Evolutionary conservation across 805 yeast genomes (phyloP), one percentile per base, ranked within the genome.

Genomic region (Pichia scutulata): DNA sequence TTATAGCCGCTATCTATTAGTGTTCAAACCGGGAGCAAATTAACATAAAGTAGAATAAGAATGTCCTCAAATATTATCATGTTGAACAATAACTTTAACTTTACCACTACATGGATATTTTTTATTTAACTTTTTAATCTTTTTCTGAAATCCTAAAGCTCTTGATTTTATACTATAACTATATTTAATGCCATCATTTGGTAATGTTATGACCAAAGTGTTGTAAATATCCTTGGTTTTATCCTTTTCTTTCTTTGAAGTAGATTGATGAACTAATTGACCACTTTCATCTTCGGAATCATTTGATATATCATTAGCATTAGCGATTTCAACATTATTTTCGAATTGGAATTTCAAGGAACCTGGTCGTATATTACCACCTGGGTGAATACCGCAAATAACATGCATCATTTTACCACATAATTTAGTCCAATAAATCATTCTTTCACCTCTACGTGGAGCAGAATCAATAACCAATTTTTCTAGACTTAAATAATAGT

Each of bases 341-440:
- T 59, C 65, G 55, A 63, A 70, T 60, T 70, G 71, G 66, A 74
- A 79, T 52, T 69, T 70, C 60, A 74, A 75, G 16, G 76, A 74
- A 24, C 80, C 80, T 30, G 80, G 84, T 57, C 86, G 73, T 26
- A 84, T 82, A 60, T 81, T 81, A 21, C 90, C 92, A 51, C 89
- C 89, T 7, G 92, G 92, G 63, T 82, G 86, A 48, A 85, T 84
- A 63, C 89, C 89, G 63, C 90, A 85, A 43, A 84, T 78, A 43
- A 84, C 84, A 63, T 80, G 83, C 87, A 84, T 82, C 55, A 84
- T 74, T 48, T 82, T 77, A 25, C 92, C 92, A 55, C 81, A 71
- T 58, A 80, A 82, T 59, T 79, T 74, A 2, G 88, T 83, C 90
- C 90, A 84, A 78, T 86, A 84, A 23, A 80, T 71, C 28, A 77